Base-by-base conservation (phyloP, 176 grass and related monocot species). In the Canna indica region DNA sequence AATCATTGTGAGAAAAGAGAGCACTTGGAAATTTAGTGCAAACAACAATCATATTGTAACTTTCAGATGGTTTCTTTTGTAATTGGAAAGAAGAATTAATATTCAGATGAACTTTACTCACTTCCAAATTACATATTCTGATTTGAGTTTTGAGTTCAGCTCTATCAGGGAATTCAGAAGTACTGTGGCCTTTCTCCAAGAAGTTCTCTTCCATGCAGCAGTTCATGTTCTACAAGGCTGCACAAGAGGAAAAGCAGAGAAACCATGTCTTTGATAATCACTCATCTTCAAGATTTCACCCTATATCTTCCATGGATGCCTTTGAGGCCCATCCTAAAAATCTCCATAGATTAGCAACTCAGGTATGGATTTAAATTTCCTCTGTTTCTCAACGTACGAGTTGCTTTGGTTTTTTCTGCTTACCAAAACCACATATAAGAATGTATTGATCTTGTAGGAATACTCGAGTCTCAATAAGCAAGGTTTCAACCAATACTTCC, bases 101-200 rank as follows among this genome's bases (percentile, higher is more conserved):
- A 33, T 14, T 63, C 29, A 17, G 59, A 24, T 66, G 63, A 36
- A 25, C 35, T 66, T 66, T 33, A 39, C 39, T 66, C 0, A 38
- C 3, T 66, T n/a, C 0, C 27, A 32, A 10, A 31, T 22, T 10
- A 30, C 1, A 1, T 42, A 47, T 47, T 0, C 32, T 1, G 7
- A 50, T 70, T 31, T 70, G 35, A 48, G 29, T 18, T 25, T 30
- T 70, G 45, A 44, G 27, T 64, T 24, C 89, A 99, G 94, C 18
- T 73, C 76, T 67, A 73, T 81, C 84, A 13, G 78, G 67, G 64
- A 78, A 76, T 26, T 48, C 76, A 35, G 75, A 68, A 17, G 69
- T 90, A 69, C 79, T 91, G 29, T 96, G 93, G 93, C 83, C 88
- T 1, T 91, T 84, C 42, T 76, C 73, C 7, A 87, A 48, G 74